phyloP scores from a whole-genome alignment of 768 basidiomycete species.

The Agaricus sinodeliciosus region DNA sequence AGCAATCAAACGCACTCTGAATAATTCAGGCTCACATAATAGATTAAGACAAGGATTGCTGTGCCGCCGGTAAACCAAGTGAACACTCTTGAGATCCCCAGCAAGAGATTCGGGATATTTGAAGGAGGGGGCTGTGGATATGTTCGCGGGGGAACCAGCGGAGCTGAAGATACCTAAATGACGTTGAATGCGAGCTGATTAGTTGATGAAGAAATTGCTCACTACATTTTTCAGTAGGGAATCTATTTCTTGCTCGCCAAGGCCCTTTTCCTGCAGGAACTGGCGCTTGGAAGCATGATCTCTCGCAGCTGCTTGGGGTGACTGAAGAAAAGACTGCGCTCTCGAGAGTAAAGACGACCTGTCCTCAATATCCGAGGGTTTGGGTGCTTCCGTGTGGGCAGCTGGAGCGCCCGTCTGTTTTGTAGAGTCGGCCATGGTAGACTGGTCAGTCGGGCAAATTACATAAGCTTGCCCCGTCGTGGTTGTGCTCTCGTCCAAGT shows the following conservation, averaged over 20 bases:
- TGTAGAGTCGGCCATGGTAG: too few relatives aligned
- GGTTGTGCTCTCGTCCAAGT: too few relatives aligned
- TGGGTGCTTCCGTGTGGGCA: neutral
- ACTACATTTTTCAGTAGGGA: slow-evolving; percentile 52
- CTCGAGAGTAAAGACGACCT: slow-evolving; percentile 41
- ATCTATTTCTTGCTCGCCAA: slow-evolving; percentile 55
- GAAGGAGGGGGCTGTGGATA: slow-evolving; percentile 71
- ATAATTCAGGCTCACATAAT: slow-evolving; percentile 45
- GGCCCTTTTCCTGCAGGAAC: slow-evolving; percentile 68
- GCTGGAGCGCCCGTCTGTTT: neutral
- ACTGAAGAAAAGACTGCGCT: slow-evolving; percentile 59
- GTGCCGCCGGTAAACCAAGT: slow-evolving; percentile 66
- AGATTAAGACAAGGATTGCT: slow-evolving; percentile 49
- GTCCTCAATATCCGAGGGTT: slow-evolving; percentile 11
- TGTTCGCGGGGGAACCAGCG: slow-evolving; percentile 60
- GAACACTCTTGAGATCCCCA: slow-evolving; percentile 53
- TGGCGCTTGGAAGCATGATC: slow-evolving; percentile 47
- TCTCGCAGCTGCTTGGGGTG: slow-evolving; percentile 58
- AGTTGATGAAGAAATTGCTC: slow-evolving; percentile 14
- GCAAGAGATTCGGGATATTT: slow-evolving; percentile 57
- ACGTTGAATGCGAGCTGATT: neutral
- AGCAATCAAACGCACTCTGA: neutral
- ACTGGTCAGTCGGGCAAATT: neutral
- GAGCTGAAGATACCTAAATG: slow-evolving; percentile 30
- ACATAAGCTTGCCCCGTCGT: neutral